phyloP scores from a whole-genome alignment of 257 asterid species.

The Penstemon newberryi region DNA sequence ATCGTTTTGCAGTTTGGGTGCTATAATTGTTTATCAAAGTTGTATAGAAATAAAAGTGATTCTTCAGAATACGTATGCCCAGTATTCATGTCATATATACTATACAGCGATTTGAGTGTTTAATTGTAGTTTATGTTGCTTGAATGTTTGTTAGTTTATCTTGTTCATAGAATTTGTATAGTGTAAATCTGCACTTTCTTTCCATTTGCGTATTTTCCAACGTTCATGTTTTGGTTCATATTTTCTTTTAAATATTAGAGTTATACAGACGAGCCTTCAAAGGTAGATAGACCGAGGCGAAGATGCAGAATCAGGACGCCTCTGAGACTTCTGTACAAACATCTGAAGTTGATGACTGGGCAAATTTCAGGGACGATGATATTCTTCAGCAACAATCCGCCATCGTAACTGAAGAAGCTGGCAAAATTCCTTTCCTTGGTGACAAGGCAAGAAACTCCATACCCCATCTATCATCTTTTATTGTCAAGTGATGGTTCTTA shows the following conservation, averaged over 20 bases:
- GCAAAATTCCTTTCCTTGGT: constrained; percentile 69
- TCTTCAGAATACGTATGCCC: too few relatives aligned
- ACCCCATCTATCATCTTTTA: background rate
- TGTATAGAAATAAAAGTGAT: too few relatives aligned
- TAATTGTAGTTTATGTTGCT: too few relatives aligned
- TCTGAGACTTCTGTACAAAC: constrained; percentile 34
- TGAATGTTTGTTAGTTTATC: too few relatives aligned
- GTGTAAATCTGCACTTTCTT: background rate
- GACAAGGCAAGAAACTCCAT: constrained; percentile 64
- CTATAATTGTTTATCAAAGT: too few relatives aligned
- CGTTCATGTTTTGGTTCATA: constrained; percentile 18
- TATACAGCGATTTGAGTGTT: too few relatives aligned
- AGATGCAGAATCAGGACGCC: constrained; percentile 60
- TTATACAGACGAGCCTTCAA: constrained; percentile 19
- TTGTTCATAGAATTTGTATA: background rate
- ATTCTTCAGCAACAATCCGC: constrained; percentile 72
- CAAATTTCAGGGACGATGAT: constrained; percentile 65
- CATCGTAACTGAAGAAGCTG: constrained; percentile 75
- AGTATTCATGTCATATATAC: too few relatives aligned
- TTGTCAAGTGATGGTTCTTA: background rate
- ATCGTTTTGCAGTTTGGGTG: too few relatives aligned
- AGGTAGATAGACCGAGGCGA: constrained; percentile 18
- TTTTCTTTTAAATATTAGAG: constrained; percentile 22
- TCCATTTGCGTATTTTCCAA: background rate
- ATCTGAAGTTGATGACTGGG: constrained; percentile 63